A percentile compares a stretch with the other conserved stretches of the same genome.
Conservation (phyloP, 176 grass and related monocot species). For the Aegilops umbellulata region DNA sequence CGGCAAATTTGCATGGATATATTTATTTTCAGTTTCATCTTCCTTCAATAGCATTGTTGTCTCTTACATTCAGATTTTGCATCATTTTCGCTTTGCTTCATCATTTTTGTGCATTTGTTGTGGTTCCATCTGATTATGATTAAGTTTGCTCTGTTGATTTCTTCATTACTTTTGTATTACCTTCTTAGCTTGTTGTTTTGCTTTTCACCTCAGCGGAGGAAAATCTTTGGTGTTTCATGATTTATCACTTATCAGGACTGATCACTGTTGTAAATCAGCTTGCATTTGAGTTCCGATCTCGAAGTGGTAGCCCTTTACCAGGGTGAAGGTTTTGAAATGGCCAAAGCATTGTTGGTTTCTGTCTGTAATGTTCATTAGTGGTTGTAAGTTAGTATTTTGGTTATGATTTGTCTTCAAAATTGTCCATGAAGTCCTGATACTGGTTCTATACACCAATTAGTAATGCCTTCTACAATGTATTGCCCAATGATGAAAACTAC, state of each 20-base stretch:
- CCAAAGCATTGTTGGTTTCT: background rate
- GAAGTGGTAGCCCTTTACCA: background rate
- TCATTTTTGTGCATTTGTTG: background rate
- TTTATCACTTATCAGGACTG: too few relatives aligned
- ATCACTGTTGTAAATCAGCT: too few relatives aligned
- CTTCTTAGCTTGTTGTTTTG: background rate
- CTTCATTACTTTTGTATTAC: background rate
- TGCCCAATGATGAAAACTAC: too few relatives aligned
- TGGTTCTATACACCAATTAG: background rate
- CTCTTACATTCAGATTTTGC: background rate
- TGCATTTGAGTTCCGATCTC: background rate
- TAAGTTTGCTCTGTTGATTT: background rate
- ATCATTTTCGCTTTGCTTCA: background rate
- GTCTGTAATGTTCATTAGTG: background rate
- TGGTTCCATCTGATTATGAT: background rate
- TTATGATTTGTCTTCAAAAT: background rate
- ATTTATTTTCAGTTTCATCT: background rate
- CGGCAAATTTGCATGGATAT: background rate
- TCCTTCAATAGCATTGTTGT: background rate
- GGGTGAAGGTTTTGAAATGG: background rate
- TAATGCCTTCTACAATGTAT: too few relatives aligned
- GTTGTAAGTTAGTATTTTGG: background rate
- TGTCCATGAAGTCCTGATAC: background rate
- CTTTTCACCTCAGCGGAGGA: background rate
- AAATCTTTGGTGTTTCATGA: background rate